phyloP scores from a whole-genome alignment of 2,329 filamentous ascomycete genomes.

The Diplodia scrobiculata region DNA sequence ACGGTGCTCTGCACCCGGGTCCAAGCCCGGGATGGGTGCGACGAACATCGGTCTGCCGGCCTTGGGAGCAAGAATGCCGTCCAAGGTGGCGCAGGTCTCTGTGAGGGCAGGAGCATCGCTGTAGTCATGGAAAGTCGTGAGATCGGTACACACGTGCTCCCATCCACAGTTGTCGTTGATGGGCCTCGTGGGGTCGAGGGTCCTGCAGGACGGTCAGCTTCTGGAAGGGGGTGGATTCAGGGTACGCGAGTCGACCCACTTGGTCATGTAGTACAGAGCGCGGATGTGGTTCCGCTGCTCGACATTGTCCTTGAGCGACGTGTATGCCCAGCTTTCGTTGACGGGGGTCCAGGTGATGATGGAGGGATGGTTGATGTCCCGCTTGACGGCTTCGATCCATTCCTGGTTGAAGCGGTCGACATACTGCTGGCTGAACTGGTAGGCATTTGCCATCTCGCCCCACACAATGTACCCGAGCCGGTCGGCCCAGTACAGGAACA shows the following conservation, averaged over 20 bases:
- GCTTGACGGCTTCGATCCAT: constrained; percentile 63
- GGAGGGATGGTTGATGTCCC: constrained; percentile 67
- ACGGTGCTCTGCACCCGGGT: constrained; percentile 56
- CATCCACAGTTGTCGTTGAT: constrained; percentile 73
- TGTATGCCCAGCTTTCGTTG: constrained; percentile 67
- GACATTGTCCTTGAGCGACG: constrained; percentile 57
- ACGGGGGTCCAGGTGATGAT: constrained; percentile 68
- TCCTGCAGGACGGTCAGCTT: constrained; percentile 36
- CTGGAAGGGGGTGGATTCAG: too few relatives aligned
- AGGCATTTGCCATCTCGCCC: constrained; percentile 67
- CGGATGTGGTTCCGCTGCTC: constrained; percentile 66
- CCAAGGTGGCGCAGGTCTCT: constrained; percentile 57
- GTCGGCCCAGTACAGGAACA: constrained; percentile 65
- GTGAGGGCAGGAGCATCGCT: constrained; percentile 60
- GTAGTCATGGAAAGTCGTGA: constrained; percentile 71
- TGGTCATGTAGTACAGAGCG: constrained; percentile 65
- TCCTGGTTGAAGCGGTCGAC: constrained; percentile 64
- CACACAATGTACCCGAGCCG: constrained; percentile 63
- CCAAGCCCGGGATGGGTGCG: constrained; percentile 47
- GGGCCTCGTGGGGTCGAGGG: constrained; percentile 63
- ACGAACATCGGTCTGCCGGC: constrained; percentile 60
- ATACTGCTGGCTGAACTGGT: constrained; percentile 62
- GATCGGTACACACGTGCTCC: constrained; percentile 66
- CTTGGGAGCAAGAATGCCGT: constrained; percentile 58
- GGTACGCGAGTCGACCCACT: constrained; percentile 45